These are phyloP conservation scores for Cadophora luteo-olivacea DNA, from an alignment of 2,329 filamentous ascomycete genomes.

Conservation along the genomic window DNA sequence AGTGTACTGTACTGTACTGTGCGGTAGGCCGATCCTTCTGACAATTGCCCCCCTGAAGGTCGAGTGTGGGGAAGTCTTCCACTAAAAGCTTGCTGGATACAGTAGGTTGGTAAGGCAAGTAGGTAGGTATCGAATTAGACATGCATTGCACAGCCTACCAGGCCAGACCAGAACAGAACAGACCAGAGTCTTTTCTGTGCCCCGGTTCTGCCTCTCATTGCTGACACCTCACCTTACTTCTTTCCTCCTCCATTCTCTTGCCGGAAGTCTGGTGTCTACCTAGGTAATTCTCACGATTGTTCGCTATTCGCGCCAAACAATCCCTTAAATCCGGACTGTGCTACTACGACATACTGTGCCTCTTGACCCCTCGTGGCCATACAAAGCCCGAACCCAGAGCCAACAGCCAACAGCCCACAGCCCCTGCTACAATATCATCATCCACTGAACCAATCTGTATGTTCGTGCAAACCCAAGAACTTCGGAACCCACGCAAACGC, in stretches of 20 bases:
- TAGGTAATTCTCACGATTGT: not conserved
- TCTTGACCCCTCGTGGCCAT: slow-evolving; percentile 9
- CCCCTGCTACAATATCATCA: not conserved
- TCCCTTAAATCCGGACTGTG: slow-evolving; percentile 14
- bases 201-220: slow-evolving; percentile 3
- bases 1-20: too few species aligned
- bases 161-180: not conserved
- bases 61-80: slow-evolving; percentile 20
- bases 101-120: too few species aligned
- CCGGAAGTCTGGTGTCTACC: not conserved
- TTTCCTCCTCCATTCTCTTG: not conserved
- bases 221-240: slow-evolving; percentile 17
- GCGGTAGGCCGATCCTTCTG: slow-evolving; percentile 1
- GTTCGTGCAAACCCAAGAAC: not conserved
- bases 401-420: not conserved
- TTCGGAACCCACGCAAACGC: not conserved
- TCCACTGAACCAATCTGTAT: not conserved
- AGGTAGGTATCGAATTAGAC: not conserved
- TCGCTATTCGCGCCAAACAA: not conserved
- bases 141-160: not conserved
- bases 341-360: slow-evolving; percentile 5
- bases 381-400: slow-evolving; percentile 4
- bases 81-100: slow-evolving; percentile 15
- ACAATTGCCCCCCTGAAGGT: not conserved
- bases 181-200: slow-evolving; percentile 18